A percentile compares a stretch with the other conserved stretches of the same genome.
These are phyloP conservation scores for Colletotrichum chrysophilum DNA, from an alignment of 2,329 filamentous ascomycete genomes.

Conservation along the genomic window DNA sequence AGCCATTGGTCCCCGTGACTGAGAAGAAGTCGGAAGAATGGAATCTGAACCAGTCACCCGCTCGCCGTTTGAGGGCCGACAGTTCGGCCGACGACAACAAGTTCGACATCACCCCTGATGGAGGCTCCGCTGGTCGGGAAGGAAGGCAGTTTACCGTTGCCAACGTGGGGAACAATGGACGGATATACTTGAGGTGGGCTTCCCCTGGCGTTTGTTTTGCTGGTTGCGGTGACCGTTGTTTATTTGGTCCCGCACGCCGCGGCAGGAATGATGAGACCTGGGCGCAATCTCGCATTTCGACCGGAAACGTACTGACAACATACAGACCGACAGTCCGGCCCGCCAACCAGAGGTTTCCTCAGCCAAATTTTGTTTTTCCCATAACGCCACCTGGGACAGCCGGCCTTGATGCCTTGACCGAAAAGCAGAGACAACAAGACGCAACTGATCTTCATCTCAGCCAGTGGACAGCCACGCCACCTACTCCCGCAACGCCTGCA, in stretches of 20 bases:
- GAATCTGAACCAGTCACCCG: slow-evolving; percentile 33
- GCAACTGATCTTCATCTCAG: slow-evolving; percentile 34
- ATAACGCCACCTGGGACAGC: slow-evolving; percentile 65
- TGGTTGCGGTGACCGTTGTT: slow-evolving; percentile 5
- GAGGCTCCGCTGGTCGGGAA: slow-evolving; percentile 64
- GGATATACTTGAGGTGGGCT: slow-evolving; percentile 79
- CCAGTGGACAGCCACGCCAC: slow-evolving; percentile 49
- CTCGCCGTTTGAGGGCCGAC: slow-evolving; percentile 51
- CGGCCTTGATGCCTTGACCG: slow-evolving; percentile 53
- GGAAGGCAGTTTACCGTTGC: slow-evolving; percentile 79
- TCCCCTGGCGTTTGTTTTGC: not conserved
- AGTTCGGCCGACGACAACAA: slow-evolving; percentile 54
- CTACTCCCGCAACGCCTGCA: slow-evolving; percentile 26
- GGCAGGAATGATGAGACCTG: slow-evolving; percentile 14
- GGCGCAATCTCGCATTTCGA: slow-evolving; percentile 1
- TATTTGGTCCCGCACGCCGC: not conserved
- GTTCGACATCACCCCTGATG: slow-evolving; percentile 64
- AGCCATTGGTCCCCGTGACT: slow-evolving; percentile 49
- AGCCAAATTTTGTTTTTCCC: slow-evolving; percentile 65
- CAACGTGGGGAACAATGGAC: slow-evolving; percentile 83
- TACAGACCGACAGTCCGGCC: slow-evolving; percentile 65
- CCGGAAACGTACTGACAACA: slow-evolving; percentile 24
- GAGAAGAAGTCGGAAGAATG: slow-evolving; percentile 51
- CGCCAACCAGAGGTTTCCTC: slow-evolving; percentile 65
- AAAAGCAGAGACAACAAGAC: slow-evolving; percentile 29